Base-by-base conservation (phyloP, 2,329 filamentous ascomycete genomes). In the Hypomyces rosellus region DNA sequence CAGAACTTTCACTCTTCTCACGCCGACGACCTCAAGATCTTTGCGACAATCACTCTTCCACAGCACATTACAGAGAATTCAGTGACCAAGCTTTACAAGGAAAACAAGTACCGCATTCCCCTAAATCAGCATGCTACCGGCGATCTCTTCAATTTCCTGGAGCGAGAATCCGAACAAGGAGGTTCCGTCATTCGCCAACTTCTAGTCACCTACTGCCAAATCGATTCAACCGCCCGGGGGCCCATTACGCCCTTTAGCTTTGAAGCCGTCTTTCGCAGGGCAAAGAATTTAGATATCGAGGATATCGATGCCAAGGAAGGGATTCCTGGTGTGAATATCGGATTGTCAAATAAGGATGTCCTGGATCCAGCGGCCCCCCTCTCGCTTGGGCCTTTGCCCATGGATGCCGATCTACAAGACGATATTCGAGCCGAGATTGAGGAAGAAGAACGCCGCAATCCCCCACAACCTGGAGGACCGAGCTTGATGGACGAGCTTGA, bases 401-500 rank as follows among this genome's bases (percentile, higher is more conserved):
- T 95, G 78, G 93, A 99, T 46, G 70, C 79, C 14, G 88, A 95
- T 5, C 71, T 96, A 38, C 84, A 88, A 59, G 84, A 86, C 11
- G 93, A 99, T 64, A 84, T 99, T 4, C 84, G 90, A 18, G 88
- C 87, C 5, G 90, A 96, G 58, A 75, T 97, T 1, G 85, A 88
- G 60, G 89, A 96, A 5, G 85, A 93, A 59, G 93, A 99, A 64
- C 74, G 77, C n/a, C 80, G 82, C 48, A 78, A 88, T 48, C 89
- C 89, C 3, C 88, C 90, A 1, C 72, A 72, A 1, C 72, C 81
- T 3, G 91, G 90, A 5, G 81, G 84, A 46, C 72, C 80, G n/a
- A 85, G 83, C 1, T 76, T 97, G 14, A 73, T 95, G 1, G 89
- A 96, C 16, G 88, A 93, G 57, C 95, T 95, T 58, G 92, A 97